Conservation (phyloP, 768 basidiomycete genomes). For the Fomitopsis pulvina region DNA sequence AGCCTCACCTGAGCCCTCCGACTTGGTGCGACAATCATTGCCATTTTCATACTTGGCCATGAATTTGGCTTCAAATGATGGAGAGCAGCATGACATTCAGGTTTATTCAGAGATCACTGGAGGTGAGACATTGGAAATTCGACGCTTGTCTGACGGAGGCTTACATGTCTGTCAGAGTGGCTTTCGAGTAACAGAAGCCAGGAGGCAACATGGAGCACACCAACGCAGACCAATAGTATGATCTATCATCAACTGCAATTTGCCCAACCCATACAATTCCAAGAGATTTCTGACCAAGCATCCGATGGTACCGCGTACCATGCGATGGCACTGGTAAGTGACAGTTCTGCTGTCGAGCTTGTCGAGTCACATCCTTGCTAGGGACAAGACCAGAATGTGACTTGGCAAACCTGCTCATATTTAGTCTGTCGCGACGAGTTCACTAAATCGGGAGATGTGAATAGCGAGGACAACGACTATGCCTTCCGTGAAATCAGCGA, state of each 20-base stretch:
- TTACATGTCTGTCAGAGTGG: slow-evolving; percentile 8
- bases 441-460: slow-evolving; percentile 8
- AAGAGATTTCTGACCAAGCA: slow-evolving; percentile 8
- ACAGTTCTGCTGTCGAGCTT: background rate
- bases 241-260: slow-evolving; percentile 10
- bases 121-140: slow-evolving; percentile 16
- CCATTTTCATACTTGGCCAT: slow-evolving; percentile 34
- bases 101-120: slow-evolving; percentile 33
- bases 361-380: background rate
- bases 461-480: background rate
- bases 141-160: background rate
- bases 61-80: slow-evolving; percentile 24
- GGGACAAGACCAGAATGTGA: slow-evolving; percentile 3
- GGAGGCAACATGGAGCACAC: slow-evolving; percentile 3
- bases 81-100: slow-evolving; percentile 26
- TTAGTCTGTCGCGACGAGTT: slow-evolving; percentile 12
- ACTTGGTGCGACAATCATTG: slow-evolving; percentile 31
- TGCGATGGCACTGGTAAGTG: slow-evolving; percentile 8
- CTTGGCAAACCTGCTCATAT: slow-evolving; percentile 9
- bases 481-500: slow-evolving; percentile 8
- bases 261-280: background rate
- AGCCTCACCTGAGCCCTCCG: slow-evolving; percentile 20
- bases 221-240: background rate
- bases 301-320: slow-evolving; percentile 9
- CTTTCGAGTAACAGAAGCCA: slow-evolving; percentile 3